Conservation (phyloP, 2,329 filamentous ascomycete genomes). For the Ampelomyces quisqualis region DNA sequence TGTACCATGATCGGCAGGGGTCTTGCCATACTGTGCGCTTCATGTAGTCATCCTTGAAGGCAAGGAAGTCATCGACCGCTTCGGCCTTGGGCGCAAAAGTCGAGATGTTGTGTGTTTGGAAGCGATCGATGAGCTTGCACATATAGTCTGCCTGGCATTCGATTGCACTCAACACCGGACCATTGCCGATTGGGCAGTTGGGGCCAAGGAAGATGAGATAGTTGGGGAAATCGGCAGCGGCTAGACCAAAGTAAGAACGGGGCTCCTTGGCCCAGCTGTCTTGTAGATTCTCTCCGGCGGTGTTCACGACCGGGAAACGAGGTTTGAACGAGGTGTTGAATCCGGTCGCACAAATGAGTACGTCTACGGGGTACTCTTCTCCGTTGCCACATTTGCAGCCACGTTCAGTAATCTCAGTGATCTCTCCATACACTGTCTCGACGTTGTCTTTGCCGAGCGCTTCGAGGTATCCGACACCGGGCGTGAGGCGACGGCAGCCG, state of each 20-base stretch:
- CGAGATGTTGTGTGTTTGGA: slow-evolving; percentile 52
- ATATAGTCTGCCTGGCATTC: slow-evolving; percentile 54
- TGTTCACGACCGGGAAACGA: slow-evolving; percentile 49
- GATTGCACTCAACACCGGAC: slow-evolving; percentile 47
- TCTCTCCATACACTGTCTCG: slow-evolving; percentile 45
- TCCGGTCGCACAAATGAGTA: slow-evolving; percentile 42
- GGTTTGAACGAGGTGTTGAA: slow-evolving; percentile 47
- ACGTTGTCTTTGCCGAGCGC: slow-evolving; percentile 47
- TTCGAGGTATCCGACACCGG: slow-evolving; percentile 48
- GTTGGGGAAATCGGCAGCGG: slow-evolving; percentile 52
- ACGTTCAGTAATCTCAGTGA: slow-evolving; percentile 35
- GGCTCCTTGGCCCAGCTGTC: slow-evolving; percentile 48
- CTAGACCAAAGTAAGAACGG: slow-evolving; percentile 50
- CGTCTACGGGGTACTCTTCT: slow-evolving; percentile 39
- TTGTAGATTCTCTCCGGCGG: slow-evolving; percentile 45
- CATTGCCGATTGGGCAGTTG: slow-evolving; percentile 48
- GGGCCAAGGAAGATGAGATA: slow-evolving; percentile 48
- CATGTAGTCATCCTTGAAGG: slow-evolving; percentile 51
- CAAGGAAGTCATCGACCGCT: slow-evolving; percentile 54
- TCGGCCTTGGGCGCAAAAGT: slow-evolving; percentile 48
- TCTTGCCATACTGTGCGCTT: slow-evolving; percentile 50
- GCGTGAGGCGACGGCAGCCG: slow-evolving; percentile 49
- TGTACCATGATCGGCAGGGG: slow-evolving; percentile 50
- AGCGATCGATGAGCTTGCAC: slow-evolving; percentile 53
- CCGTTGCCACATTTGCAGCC: slow-evolving; percentile 45